Percentiles rank a stretch among this genome's conserved stretches.
These are phyloP conservation scores for Cochlearia excelsa DNA, from an alignment of 345 rosid species.

Conservation along the genomic window DNA sequence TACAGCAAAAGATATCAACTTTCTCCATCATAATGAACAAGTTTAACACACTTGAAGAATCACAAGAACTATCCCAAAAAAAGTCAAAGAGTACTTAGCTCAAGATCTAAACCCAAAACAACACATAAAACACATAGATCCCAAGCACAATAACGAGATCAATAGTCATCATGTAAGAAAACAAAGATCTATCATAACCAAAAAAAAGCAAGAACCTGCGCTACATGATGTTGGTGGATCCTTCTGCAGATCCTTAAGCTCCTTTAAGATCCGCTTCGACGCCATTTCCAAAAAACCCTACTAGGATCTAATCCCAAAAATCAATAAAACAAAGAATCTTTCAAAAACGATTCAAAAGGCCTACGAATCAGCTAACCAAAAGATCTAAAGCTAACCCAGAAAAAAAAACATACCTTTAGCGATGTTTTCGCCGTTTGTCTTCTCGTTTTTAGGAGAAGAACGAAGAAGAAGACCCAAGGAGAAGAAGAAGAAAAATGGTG, in stretches of 20 bases:
- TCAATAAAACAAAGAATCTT: too few relatives aligned
- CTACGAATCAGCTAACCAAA: constrained; percentile 14
- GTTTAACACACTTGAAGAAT: not conserved
- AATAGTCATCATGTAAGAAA: not conserved
- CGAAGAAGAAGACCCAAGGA: too few relatives aligned
- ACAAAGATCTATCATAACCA: constrained; percentile 21
- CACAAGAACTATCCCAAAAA: constrained; percentile 17
- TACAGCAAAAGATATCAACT: not conserved
- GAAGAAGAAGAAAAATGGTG: too few relatives aligned
- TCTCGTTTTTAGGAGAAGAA: too few relatives aligned
- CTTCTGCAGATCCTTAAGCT: constrained; percentile 76
- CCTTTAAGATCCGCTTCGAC: constrained; percentile 83
- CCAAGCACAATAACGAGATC: not conserved
- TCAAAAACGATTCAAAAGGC: not conserved
- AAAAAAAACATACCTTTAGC: too few relatives aligned
- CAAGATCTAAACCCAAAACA: constrained; percentile 20
- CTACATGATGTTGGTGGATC: constrained; percentile 84
- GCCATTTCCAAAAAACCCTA: constrained; percentile 55
- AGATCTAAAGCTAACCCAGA: too few relatives aligned
- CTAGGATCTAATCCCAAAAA: constrained; percentile 1
- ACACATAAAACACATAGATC: not conserved
- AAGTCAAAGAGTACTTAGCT: not conserved
- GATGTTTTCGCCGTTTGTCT: too few relatives aligned
- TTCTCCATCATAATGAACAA: not conserved
- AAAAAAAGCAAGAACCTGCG: constrained; percentile 44